These are phyloP conservation scores for Mucor saturninus DNA, from an alignment of 371 early-diverging fungal species.

Conservation along the genomic window DNA sequence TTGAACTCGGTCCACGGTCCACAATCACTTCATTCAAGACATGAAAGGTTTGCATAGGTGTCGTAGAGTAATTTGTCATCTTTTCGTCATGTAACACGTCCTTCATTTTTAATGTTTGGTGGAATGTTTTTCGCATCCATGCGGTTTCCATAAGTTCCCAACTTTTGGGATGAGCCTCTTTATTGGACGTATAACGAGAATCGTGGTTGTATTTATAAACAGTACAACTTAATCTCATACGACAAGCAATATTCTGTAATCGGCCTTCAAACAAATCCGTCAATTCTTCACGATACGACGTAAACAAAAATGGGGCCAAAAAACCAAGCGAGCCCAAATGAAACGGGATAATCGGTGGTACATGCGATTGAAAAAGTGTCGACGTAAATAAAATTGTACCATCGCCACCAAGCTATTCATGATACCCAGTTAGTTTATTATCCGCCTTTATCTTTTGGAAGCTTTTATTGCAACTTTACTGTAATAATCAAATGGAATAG, in stretches of 20 bases:
- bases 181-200: conserved; percentile 8
- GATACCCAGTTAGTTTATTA: no score
- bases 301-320: conserved; percentile 82
- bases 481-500: conserved; percentile 78
- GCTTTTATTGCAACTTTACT: conserved; percentile 36
- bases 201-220: conserved; percentile 62
- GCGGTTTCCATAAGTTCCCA: conserved; percentile 37
- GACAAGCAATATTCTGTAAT: conserved; percentile 63
- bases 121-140: conserved; percentile 36
- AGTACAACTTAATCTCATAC: conserved; percentile 87
- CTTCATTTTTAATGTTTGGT: background rate
- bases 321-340: conserved; percentile 91
- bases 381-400: conserved; percentile 87
- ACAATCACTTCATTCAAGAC: conserved; percentile 83
- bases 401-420: conserved; percentile 84
- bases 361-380: conserved; percentile 86
- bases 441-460: background rate
- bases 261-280: conserved; percentile 60
- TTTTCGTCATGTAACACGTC: conserved; percentile 15
- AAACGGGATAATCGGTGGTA: conserved; percentile 91
- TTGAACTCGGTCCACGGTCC: conserved; percentile 89
- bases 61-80: conserved; percentile 41
- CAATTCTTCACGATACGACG: conserved; percentile 57
- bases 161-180: background rate
- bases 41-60: conserved; percentile 56